A percentile compares a stretch with the other conserved stretches of the same genome.
phyloP scores from a whole-genome alignment of 2,329 filamentous ascomycete species.

The Clarireedia paspali region DNA sequence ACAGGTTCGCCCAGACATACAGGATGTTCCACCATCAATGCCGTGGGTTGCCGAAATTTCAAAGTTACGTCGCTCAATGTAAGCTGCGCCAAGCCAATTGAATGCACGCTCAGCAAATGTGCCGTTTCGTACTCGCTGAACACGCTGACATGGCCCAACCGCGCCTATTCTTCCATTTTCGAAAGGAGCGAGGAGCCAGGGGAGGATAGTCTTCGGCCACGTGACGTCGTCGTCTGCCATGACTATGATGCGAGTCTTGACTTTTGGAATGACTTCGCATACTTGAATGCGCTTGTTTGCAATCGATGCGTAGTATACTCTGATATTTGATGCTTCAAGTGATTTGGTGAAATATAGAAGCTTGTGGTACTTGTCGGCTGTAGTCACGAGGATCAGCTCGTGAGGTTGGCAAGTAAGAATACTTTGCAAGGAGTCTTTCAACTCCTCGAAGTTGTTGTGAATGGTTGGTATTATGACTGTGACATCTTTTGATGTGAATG shows the following conservation, averaged over 20 bases:
- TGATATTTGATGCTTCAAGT: constrained; percentile 52
- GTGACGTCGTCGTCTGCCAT: constrained; percentile 96
- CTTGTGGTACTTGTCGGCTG: constrained; percentile 66
- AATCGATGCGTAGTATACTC: constrained; percentile 69
- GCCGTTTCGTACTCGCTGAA: constrained; percentile 56
- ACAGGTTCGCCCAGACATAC: constrained; percentile 89
- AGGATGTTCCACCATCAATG: constrained; percentile 92
- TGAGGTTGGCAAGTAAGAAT: constrained; percentile 63
- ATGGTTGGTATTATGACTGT: constrained; percentile 93
- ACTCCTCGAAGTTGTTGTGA: constrained; percentile 75
- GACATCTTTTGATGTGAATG: constrained; percentile 62
- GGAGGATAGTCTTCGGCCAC: constrained; percentile 78
- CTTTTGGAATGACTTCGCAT: constrained; percentile 79
- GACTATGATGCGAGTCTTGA: constrained; percentile 76
- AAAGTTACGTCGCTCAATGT: constrained; percentile 91
- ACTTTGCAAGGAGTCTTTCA: constrained; percentile 72
- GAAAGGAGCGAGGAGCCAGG: constrained; percentile 89
- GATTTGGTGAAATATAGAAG: constrained; percentile 60
- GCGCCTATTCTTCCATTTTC: constrained; percentile 78
- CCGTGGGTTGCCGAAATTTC: constrained; percentile 94
- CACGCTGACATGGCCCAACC: constrained; percentile 84
- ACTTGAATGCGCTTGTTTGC: constrained; percentile 96
- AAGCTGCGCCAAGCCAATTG: constrained; percentile 87
- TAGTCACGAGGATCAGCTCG: constrained; percentile 80
- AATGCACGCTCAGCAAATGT: constrained; percentile 58